phyloP scores from a whole-genome alignment of 768 basidiomycete genomes.

The Coprinopsis cinerea region DNA sequence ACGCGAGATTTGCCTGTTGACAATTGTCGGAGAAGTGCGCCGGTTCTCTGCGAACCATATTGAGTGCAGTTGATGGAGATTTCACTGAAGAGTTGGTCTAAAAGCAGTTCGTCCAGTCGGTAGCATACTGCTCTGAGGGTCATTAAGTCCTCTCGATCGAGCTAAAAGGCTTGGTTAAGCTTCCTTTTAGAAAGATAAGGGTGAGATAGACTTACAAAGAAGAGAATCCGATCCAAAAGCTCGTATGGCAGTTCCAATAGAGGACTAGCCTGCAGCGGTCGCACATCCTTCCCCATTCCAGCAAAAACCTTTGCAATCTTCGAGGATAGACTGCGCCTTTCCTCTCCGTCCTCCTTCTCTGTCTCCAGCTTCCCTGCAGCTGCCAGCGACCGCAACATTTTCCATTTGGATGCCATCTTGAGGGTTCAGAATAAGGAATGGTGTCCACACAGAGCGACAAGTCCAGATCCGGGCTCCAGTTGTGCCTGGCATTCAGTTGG shows the following conservation, averaged over 20 bases:
- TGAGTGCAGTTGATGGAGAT: slow-evolving; percentile 3
- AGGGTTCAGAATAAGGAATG: background rate
- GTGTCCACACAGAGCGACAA: background rate
- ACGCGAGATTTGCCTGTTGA: background rate
- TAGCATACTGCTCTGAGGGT: background rate
- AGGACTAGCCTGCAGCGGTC: background rate
- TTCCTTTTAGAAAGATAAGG: background rate
- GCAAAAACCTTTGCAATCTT: slow-evolving; percentile 3
- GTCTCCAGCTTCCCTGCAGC: background rate
- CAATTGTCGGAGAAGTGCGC: slow-evolving; percentile 4
- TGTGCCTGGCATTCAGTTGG: background rate
- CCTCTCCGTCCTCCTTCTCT: background rate
- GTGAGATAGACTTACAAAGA: background rate
- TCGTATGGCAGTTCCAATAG: slow-evolving; percentile 4
- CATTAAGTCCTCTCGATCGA: slow-evolving; percentile 4
- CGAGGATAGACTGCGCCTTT: background rate
- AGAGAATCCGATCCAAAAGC: slow-evolving; percentile 2
- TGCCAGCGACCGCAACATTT: background rate
- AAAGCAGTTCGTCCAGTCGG: slow-evolving; percentile 4
- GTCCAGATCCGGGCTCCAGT: background rate
- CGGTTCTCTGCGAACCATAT: slow-evolving; percentile 4
- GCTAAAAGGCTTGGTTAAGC: background rate
- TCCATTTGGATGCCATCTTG: slow-evolving; percentile 6
- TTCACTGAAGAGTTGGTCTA: slow-evolving; percentile 1
- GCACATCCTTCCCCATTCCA: background rate